Evolutionary conservation across 495 filamentous ascomycete species (phyloP).

Genomic region (Penicillium canariense): DNA sequence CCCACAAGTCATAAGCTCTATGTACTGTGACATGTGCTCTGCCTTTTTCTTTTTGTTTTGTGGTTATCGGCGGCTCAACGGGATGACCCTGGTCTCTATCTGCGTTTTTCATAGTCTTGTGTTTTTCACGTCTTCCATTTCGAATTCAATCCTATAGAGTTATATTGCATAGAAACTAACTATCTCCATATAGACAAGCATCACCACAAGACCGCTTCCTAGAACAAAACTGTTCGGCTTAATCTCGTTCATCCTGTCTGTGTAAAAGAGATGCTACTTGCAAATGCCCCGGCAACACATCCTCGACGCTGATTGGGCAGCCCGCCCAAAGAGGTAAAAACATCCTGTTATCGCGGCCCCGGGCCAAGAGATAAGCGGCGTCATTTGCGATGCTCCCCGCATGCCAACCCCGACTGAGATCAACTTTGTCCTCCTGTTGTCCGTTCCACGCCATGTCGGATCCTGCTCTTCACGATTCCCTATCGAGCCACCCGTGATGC

Average conservation of each 20-base stretch:
- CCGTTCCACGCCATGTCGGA: constrained; percentile 3
- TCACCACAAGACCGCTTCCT: too few relatives aligned
- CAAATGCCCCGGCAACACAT: too few relatives aligned
- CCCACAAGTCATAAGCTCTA: background rate
- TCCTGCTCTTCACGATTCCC: constrained; percentile 3
- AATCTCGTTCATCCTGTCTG: too few relatives aligned
- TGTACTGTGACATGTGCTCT: background rate
- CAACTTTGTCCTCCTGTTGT: background rate
- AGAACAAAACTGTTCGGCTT: too few relatives aligned
- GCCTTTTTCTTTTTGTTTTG: too few relatives aligned
- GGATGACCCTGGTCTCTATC: too few relatives aligned
- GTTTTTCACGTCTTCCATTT: too few relatives aligned
- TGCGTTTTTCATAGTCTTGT: too few relatives aligned
- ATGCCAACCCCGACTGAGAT: background rate
- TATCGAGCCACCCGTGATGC: constrained; percentile 28
- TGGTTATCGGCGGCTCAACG: too few relatives aligned
- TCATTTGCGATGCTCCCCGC: background rate
- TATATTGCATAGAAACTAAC: too few relatives aligned
- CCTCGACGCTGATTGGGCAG: background rate
- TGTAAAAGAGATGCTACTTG: background rate
- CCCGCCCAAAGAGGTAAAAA: constrained; percentile 4
- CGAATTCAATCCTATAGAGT: too few relatives aligned
- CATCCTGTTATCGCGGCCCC: background rate
- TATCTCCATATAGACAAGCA: too few relatives aligned
- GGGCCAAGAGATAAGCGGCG: constrained; percentile 2